These are phyloP conservation scores for Castanea crenata DNA, from an alignment of 306 rosid species.

Conservation along the genomic window DNA sequence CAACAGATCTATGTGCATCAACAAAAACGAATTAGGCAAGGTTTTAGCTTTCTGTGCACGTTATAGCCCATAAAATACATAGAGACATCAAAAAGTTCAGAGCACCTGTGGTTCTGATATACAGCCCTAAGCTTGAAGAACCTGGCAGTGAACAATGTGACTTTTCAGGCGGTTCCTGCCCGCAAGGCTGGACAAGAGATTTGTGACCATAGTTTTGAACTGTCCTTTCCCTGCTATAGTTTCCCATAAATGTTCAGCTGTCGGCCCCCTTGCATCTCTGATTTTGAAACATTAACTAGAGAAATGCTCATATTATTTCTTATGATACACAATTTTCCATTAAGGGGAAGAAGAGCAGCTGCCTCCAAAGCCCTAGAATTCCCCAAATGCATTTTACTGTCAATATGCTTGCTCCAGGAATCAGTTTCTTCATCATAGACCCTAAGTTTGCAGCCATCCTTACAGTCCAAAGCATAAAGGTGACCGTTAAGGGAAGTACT, in stretches of 20 bases:
- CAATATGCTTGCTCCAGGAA: constrained; percentile 70
- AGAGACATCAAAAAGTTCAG: constrained; percentile 8
- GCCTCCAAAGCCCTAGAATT: constrained; percentile 71
- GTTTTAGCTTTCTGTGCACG: constrained; percentile 21
- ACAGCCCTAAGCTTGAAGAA: constrained; percentile 69
- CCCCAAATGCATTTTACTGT: constrained; percentile 71
- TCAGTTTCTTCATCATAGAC: constrained; percentile 59
- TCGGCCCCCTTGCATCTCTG: constrained; percentile 41
- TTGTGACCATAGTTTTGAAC: constrained; percentile 72
- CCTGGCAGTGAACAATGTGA: constrained; percentile 89
- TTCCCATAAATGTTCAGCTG: constrained; percentile 74
- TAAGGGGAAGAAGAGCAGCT: constrained; percentile 71
- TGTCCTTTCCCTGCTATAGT: constrained; percentile 77
- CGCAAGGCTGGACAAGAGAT: constrained; percentile 78
- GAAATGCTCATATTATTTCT: constrained; percentile 79
- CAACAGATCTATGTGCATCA: constrained; percentile 12
- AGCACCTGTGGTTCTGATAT: constrained; percentile 13
- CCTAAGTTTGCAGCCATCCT: constrained; percentile 75
- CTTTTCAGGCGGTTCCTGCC: constrained; percentile 80
- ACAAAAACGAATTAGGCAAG: constrained; percentile 14
- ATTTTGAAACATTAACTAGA: constrained; percentile 65
- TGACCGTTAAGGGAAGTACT: constrained; percentile 63
- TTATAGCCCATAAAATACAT: constrained; percentile 11
- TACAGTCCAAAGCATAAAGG: constrained; percentile 80
- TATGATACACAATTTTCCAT: constrained; percentile 69